Evolutionary conservation across 2,329 filamentous ascomycete genomes (phyloP).

Genomic region (Dactylellina parvicollis): DNA sequence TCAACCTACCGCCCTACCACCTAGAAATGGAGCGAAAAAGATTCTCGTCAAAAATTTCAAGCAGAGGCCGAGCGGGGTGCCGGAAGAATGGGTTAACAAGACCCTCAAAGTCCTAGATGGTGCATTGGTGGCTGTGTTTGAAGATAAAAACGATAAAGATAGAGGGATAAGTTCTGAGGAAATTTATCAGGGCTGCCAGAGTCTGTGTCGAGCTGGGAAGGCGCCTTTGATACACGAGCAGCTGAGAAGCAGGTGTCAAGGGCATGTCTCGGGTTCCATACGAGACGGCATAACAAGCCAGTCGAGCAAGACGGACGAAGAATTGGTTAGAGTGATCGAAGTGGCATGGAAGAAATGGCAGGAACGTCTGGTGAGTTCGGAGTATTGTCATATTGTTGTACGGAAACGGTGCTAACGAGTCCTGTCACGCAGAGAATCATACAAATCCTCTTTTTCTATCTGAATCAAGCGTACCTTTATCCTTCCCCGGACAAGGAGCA

Average conservation of each 20-base stretch:
- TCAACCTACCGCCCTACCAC: constrained; percentile 40
- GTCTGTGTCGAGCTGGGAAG: constrained; percentile 82
- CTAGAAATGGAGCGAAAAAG: constrained; percentile 69
- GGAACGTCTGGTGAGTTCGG: constrained; percentile 72
- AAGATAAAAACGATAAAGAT: constrained; percentile 67
- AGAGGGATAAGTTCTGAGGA: constrained; percentile 82
- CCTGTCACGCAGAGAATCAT: constrained; percentile 71
- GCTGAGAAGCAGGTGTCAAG: constrained; percentile 73
- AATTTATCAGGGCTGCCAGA: constrained; percentile 89
- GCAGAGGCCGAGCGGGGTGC: constrained; percentile 71
- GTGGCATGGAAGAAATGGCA: constrained; percentile 81
- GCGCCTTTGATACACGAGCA: constrained; percentile 74
- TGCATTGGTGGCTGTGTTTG: constrained; percentile 79
- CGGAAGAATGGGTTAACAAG: constrained; percentile 79
- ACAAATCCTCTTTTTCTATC: constrained; percentile 89
- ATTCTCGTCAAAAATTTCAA: constrained; percentile 94
- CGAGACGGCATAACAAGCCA: constrained; percentile 67
- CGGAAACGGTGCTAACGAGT: constrained; percentile 10
- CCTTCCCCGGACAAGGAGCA: constrained; percentile 72
- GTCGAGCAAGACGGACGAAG: constrained; percentile 68
- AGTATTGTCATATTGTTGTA: background rate
- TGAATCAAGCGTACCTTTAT: constrained; percentile 88
- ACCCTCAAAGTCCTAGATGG: constrained; percentile 78
- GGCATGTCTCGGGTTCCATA: constrained; percentile 70
- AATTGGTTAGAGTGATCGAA: constrained; percentile 71